A percentile compares a stretch with the other conserved stretches of the same genome.
These are phyloP conservation scores for Suhomyces taliae DNA, from an alignment of 1,139 yeast genomes.

Conservation along the genomic window DNA sequence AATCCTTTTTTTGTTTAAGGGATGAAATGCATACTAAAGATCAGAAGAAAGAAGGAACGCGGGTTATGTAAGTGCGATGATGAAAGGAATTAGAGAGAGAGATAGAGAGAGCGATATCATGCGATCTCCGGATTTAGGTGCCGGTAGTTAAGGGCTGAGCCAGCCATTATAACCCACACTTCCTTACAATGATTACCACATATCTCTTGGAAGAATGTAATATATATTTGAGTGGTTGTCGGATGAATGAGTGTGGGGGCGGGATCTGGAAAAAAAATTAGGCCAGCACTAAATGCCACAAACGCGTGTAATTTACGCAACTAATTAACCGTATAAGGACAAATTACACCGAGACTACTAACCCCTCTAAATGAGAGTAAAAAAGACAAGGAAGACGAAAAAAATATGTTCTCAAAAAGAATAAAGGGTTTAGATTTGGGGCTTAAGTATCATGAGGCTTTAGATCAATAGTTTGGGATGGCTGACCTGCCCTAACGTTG, in stretches of 20 bases:
- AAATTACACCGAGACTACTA: background rate
- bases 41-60: background rate
- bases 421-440: too few relatives aligned
- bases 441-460: too few relatives aligned
- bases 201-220: background rate
- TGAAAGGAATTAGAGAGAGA: too few relatives aligned
- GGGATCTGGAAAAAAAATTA: background rate
- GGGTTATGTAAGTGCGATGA: too few relatives aligned
- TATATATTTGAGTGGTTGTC: background rate
- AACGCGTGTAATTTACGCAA: background rate
- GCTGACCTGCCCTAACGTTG: too few relatives aligned
- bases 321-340: background rate
- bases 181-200: background rate
- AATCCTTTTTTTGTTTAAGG: constrained; percentile 1
- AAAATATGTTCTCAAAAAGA: too few relatives aligned
- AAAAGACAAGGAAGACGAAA: too few relatives aligned
- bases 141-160: too few relatives aligned
- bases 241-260: background rate
- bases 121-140: too few relatives aligned
- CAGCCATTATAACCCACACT: too few relatives aligned
- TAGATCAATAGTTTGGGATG: too few relatives aligned
- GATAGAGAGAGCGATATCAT: too few relatives aligned
- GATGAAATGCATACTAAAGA: constrained; percentile 1
- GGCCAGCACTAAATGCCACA: background rate
- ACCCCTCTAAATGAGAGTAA: background rate